Conservation (phyloP, 805 yeast genomes). For the Tetrapisispora fleetii region DNA sequence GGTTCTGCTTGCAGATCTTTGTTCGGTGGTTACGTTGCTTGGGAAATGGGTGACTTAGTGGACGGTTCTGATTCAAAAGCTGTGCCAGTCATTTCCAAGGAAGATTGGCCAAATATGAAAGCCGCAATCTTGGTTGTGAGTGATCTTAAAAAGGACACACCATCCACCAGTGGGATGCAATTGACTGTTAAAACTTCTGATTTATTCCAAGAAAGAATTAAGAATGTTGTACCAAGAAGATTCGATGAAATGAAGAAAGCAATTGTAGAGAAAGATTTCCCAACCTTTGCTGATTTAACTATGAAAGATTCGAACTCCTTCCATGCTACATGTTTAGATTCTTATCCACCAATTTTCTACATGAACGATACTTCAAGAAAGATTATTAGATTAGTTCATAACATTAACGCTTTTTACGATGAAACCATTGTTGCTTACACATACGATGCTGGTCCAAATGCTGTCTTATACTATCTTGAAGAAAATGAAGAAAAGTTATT, state of each 20-base stretch:
- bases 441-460: slow-evolving; percentile 98
- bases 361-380: slow-evolving; percentile 83
- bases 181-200: slow-evolving; percentile 83
- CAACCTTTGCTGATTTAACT: slow-evolving; percentile 76
- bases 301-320: slow-evolving; percentile 96
- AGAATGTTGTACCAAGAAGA: slow-evolving; percentile 76
- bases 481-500: slow-evolving; percentile 66
- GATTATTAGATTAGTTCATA: slow-evolving; percentile 68
- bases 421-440: slow-evolving; percentile 86
- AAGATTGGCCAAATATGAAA: slow-evolving; percentile 87
- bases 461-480: slow-evolving; percentile 81
- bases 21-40: slow-evolving; percentile 96
- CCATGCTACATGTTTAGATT: slow-evolving; percentile 96
- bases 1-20: slow-evolving; percentile 97
- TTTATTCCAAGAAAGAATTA: slow-evolving; percentile 70
- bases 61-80: slow-evolving; percentile 95
- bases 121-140: slow-evolving; percentile 90
- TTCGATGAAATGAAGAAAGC: slow-evolving; percentile 73
- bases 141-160: slow-evolving; percentile 88
- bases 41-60: slow-evolving; percentile 82
- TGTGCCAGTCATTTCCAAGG: slow-evolving; percentile 74
- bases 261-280: slow-evolving; percentile 65
- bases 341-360: slow-evolving; percentile 91
- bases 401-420: slow-evolving; percentile 49
- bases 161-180: slow-evolving; percentile 96